Evolutionary conservation across 345 rosid genomes (phyloP).

Genomic region (Ceriops tagal): DNA sequence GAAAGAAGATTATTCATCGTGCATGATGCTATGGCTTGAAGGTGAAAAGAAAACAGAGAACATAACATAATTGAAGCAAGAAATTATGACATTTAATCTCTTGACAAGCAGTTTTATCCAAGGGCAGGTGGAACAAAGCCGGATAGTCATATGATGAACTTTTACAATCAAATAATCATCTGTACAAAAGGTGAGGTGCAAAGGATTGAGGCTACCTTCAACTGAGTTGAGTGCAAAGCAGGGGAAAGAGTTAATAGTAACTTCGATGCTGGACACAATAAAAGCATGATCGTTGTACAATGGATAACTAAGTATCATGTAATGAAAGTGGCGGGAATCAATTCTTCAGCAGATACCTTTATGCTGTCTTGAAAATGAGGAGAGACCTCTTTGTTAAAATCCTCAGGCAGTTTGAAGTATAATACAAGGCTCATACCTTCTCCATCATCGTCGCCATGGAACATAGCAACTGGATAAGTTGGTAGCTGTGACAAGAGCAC

Average conservation of each 20-base stretch:
- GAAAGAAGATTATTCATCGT: not conserved
- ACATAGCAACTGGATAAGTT: constrained; percentile 64
- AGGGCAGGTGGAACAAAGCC: too few relatives aligned
- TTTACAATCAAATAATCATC: too few relatives aligned
- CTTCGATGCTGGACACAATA: not conserved
- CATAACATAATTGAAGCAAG: too few relatives aligned
- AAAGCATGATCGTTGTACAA: not conserved
- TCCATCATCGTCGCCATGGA: constrained; percentile 56
- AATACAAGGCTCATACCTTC: constrained; percentile 86
- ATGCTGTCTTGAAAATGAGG: constrained; percentile 62
- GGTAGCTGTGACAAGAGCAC: constrained; percentile 46
- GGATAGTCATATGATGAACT: too few relatives aligned
- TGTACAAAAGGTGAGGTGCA: too few relatives aligned
- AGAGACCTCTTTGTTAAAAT: constrained; percentile 50
- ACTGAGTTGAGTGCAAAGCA: too few relatives aligned
- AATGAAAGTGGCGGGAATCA: not conserved
- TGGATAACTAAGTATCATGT: not conserved
- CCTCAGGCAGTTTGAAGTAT: constrained; percentile 57
- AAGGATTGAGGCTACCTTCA: too few relatives aligned
- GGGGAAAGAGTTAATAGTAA: too few relatives aligned
- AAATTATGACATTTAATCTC: too few relatives aligned
- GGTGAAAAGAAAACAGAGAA: too few relatives aligned
- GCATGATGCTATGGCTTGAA: not conserved
- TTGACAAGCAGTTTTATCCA: too few relatives aligned
- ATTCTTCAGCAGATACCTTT: constrained; percentile 38